These are phyloP conservation scores for Hygrophoropsis aurantiaca DNA, from an alignment of 768 basidiomycete genomes.

Conservation along the genomic window DNA sequence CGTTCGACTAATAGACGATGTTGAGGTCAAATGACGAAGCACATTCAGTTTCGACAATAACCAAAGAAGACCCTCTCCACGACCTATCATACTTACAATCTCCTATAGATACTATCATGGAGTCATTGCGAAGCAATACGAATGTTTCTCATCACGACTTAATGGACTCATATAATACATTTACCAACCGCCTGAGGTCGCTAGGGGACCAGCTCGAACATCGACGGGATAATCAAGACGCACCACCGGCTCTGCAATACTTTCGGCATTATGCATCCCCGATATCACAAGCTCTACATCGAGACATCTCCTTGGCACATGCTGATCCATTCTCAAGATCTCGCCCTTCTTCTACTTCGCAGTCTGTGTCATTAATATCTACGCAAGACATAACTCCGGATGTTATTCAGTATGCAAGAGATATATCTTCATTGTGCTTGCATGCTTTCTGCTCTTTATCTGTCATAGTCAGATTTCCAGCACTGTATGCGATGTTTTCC, in stretches of 20 bases:
- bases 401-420: slow-evolving; percentile 39
- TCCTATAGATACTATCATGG: slow-evolving; percentile 45
- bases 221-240: neutral
- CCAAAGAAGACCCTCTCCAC: slow-evolving; percentile 4
- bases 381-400: slow-evolving; percentile 27
- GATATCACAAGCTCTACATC: slow-evolving; percentile 43
- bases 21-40: no score
- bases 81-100: slow-evolving; percentile 35
- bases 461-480: slow-evolving; percentile 48
- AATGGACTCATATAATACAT: slow-evolving; percentile 57
- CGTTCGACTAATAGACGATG: neutral
- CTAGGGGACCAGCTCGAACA: slow-evolving; percentile 9
- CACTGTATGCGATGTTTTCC: slow-evolving; percentile 45
- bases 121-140: slow-evolving; percentile 41
- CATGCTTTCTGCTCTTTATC: slow-evolving; percentile 52
- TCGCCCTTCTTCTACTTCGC: slow-evolving; percentile 7
- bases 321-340: slow-evolving; percentile 29
- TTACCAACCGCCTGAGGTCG: slow-evolving; percentile 44
- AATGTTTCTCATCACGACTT: slow-evolving; percentile 52
- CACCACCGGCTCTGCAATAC: slow-evolving; percentile 21
- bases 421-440: slow-evolving; percentile 49
- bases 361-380: slow-evolving; percentile 2
- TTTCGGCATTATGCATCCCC: slow-evolving; percentile 32
- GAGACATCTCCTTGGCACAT: slow-evolving; percentile 51
- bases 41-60: neutral